These are phyloP conservation scores for Dendryphion nanum DNA, from an alignment of 2,329 filamentous ascomycete genomes.

Conservation along the genomic window DNA sequence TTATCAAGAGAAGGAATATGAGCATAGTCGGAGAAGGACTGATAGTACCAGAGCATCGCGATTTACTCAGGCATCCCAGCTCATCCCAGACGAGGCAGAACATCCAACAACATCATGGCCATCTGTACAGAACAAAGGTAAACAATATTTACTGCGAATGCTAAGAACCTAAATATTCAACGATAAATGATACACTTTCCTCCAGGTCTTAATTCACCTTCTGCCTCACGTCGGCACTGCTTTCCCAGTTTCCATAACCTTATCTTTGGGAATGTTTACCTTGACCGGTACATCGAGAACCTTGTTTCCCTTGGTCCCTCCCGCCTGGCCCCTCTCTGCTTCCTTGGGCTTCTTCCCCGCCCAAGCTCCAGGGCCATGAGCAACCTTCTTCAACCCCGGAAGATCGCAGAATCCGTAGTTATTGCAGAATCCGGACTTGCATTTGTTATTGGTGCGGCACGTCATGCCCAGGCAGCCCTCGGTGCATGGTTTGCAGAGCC, in stretches of 20 bases:
- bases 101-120: too few relatives aligned
- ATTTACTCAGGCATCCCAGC: too few relatives aligned
- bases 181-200: too few relatives aligned
- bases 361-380: slow-evolving; percentile 19
- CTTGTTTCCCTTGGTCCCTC: slow-evolving; percentile 15
- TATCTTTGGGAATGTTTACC: slow-evolving; percentile 23
- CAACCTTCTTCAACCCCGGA: slow-evolving; percentile 15
- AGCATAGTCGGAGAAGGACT: too few relatives aligned
- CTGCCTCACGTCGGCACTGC: slow-evolving; percentile 2
- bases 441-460: slow-evolving; percentile 27
- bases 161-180: too few relatives aligned
- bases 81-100: too few relatives aligned
- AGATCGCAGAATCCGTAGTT: slow-evolving; percentile 29
- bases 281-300: slow-evolving; percentile 30
- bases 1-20: too few relatives aligned
- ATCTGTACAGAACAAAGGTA: too few relatives aligned
- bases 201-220: too few relatives aligned
- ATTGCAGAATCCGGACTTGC: slow-evolving; percentile 35
- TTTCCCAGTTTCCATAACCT: slow-evolving; percentile 18
- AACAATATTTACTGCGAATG: too few relatives aligned
- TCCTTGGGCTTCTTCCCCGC: slow-evolving; percentile 17
- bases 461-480: slow-evolving; percentile 19
- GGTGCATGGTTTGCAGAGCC: slow-evolving; percentile 21
- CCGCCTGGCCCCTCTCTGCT: slow-evolving; percentile 17
- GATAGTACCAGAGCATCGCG: too few relatives aligned